Conservation (phyloP, 345 rosid species). For the Hypericum perforatum region DNA sequence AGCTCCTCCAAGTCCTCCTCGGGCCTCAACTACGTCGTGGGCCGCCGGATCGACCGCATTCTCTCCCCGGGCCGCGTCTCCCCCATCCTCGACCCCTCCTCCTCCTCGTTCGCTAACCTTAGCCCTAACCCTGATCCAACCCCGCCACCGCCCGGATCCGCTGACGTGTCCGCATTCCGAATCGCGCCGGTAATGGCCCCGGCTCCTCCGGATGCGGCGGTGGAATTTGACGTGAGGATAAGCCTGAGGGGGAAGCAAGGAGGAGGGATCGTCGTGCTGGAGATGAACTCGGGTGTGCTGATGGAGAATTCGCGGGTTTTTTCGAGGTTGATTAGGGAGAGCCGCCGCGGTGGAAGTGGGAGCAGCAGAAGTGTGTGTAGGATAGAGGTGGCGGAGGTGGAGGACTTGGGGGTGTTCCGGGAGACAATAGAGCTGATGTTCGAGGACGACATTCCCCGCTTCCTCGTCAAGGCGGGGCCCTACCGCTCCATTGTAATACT, state of each 20-base stretch:
- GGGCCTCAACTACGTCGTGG: conserved; percentile 39
- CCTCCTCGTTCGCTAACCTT: too few species aligned
- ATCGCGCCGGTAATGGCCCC: conserved; percentile 11
- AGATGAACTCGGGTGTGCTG: conserved; percentile 59
- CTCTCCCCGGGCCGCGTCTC: conserved; percentile 94
- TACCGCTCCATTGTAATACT: conserved; percentile 65
- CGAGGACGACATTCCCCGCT: conserved; percentile 47
- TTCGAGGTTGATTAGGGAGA: conserved; percentile 36
- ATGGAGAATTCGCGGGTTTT: conserved; percentile 56
- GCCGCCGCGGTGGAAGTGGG: background rate
- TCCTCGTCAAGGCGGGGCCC: conserved; percentile 58
- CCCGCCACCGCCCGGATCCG: conserved; percentile 11
- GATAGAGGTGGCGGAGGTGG: conserved; percentile 72
- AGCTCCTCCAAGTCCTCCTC: conserved; percentile 55
- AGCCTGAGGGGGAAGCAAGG: conserved; percentile 63
- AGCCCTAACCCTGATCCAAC: conserved; percentile 18
- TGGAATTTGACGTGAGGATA: conserved; percentile 53
- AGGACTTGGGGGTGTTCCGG: conserved; percentile 64
- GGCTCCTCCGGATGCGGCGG: conserved; percentile 16
- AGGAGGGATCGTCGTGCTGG: conserved; percentile 55
- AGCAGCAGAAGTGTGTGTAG: conserved; percentile 30
- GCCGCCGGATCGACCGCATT: conserved; percentile 84
- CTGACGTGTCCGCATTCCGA: background rate
- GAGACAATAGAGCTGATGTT: conserved; percentile 86
- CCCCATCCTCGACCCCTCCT: conserved; percentile 60